phyloP scores from a whole-genome alignment of 768 basidiomycete genomes.

The Holtermanniella nyarrowii region DNA sequence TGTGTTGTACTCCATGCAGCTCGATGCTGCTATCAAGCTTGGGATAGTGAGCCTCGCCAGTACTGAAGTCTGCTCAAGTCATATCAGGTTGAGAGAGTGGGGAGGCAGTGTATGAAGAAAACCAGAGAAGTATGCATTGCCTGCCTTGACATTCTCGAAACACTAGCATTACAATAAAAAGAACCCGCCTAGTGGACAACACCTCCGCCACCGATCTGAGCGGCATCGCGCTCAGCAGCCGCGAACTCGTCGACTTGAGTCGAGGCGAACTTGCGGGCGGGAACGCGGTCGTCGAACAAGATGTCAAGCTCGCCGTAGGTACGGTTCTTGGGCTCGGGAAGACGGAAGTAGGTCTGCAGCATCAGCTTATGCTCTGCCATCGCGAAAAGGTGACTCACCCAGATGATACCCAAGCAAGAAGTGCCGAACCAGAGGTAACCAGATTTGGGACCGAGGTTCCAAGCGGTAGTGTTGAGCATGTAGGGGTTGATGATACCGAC shows the following conservation, averaged over 20 bases:
- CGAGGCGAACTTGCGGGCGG: constrained; percentile 22
- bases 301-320: constrained; percentile 30
- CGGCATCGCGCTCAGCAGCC: constrained; percentile 6
- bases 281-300: constrained; percentile 22
- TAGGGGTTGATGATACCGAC: constrained; percentile 22
- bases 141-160: neutral
- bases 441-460: constrained; percentile 11
- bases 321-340: constrained; percentile 18
- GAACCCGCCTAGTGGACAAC: neutral
- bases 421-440: constrained; percentile 8
- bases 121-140: too few species aligned
- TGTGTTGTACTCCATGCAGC: too few species aligned
- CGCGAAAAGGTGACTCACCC: constrained; percentile 2
- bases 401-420: constrained; percentile 1
- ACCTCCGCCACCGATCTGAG: neutral
- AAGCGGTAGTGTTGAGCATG: constrained; percentile 28
- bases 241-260: constrained; percentile 22
- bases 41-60: too few species aligned
- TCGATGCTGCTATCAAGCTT: too few species aligned
- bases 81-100: too few species aligned
- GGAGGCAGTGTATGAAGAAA: too few species aligned
- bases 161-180: neutral
- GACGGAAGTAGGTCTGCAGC: constrained; percentile 9
- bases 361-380: too few species aligned
- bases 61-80: too few species aligned